Percentiles rank a stretch among this genome's conserved stretches.
Evolutionary conservation across 805 yeast species (phyloP).

Genomic region (Metschnikowia vanudenii): DNA sequence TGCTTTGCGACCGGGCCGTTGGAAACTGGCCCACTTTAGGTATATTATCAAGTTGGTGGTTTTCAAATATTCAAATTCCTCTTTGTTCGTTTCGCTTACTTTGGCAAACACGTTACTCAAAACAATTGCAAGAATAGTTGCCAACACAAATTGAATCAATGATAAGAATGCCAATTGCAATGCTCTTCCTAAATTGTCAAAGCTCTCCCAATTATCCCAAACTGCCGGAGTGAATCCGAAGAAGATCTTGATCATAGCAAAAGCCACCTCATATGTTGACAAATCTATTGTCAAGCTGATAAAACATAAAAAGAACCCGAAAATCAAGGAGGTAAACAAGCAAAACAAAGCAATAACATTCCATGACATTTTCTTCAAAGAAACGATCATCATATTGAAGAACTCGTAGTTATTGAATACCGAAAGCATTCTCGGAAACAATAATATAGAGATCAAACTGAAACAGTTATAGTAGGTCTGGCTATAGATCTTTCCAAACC

Average conservation of each 20-base stretch:
- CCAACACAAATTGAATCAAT: conserved; percentile 52
- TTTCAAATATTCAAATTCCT: conserved; percentile 42
- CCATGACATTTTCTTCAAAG: conserved; percentile 51
- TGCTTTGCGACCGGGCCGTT: conserved; percentile 12
- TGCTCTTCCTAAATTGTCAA: conserved; percentile 45
- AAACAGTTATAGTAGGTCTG: conserved; percentile 30
- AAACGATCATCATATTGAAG: conserved; percentile 50
- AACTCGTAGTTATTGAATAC: conserved; percentile 51
- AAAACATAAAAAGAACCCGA: conserved; percentile 56
- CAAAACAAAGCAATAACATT: conserved; percentile 49
- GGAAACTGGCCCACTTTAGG: conserved; percentile 32
- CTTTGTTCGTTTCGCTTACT: conserved; percentile 31
- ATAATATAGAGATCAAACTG: conserved; percentile 46
- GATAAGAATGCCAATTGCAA: conserved; percentile 51
- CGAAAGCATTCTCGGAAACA: conserved; percentile 50
- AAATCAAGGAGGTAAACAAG: conserved; percentile 48
- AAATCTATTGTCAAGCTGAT: conserved; percentile 46
- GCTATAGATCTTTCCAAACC: conserved; percentile 15
- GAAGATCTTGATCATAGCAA: conserved; percentile 50
- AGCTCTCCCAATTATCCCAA: conserved; percentile 54
- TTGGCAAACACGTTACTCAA: conserved; percentile 42
- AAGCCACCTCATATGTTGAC: conserved; percentile 45
- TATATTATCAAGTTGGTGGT: conserved; percentile 39
- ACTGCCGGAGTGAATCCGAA: conserved; percentile 62
- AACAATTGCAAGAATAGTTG: conserved; percentile 56